Percentiles rank a stretch among this genome's conserved stretches.
Conservation (phyloP, 805 yeast genomes). For the Torulaspora franciscae region DNA sequence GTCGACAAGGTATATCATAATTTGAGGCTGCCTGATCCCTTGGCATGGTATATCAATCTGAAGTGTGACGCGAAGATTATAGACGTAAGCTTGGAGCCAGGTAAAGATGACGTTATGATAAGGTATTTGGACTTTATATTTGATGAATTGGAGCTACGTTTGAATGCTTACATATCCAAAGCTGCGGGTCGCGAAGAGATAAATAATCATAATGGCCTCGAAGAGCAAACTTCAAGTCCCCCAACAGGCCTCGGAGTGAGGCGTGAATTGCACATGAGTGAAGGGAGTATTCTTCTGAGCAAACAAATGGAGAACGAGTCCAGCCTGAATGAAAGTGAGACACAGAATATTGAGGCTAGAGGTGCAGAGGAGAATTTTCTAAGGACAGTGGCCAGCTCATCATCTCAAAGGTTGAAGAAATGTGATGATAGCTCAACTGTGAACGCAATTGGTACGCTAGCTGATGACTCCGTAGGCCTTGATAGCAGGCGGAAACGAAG, state of each 20-base stretch:
- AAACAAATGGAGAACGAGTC: too few species aligned
- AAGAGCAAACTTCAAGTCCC: too few species aligned
- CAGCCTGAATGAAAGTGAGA: too few species aligned
- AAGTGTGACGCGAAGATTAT: slow-evolving; percentile 16
- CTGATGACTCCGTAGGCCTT: too few species aligned
- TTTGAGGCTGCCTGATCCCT: slow-evolving; percentile 29
- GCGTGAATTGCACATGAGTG: too few species aligned
- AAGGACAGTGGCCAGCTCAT: too few species aligned
- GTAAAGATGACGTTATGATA: slow-evolving; percentile 40
- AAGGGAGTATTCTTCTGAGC: too few species aligned
- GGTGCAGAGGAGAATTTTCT: background rate
- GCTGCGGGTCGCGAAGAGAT: background rate
- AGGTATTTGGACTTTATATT: slow-evolving; percentile 22
- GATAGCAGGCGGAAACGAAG: slow-evolving; percentile 17
- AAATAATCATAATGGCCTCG: background rate
- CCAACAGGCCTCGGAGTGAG: too few species aligned
- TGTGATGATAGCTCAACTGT: background rate
- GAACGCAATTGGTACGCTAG: too few species aligned
- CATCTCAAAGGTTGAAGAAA: too few species aligned
- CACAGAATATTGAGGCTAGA: too few species aligned
- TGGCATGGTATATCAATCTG: slow-evolving; percentile 37
- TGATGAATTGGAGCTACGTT: slow-evolving; percentile 9
- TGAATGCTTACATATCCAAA: slow-evolving; percentile 6
- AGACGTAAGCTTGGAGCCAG: slow-evolving; percentile 45
- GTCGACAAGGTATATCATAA: slow-evolving; percentile 27